Percentiles rank a stretch among this genome's conserved stretches.
Conservation (phyloP, 2,329 filamentous ascomycete genomes). For the Neurospora crassa region DNA sequence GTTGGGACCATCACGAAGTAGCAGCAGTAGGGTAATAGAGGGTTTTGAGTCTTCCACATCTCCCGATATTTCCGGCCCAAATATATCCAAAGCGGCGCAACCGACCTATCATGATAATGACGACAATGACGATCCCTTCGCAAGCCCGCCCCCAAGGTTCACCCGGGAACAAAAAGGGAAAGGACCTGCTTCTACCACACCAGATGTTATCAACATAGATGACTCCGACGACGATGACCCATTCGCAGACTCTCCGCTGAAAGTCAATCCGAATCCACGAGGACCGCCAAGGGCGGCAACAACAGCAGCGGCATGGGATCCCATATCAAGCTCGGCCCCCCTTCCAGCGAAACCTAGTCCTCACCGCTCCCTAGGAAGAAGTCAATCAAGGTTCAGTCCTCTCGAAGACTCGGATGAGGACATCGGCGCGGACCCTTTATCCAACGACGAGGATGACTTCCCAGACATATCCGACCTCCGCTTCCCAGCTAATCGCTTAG, state of each 20-base stretch:
- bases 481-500: conserved; percentile 18
- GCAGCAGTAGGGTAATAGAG: neutral
- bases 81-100: neutral
- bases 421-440: conserved; percentile 11
- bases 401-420: conserved; percentile 25
- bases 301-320: conserved; percentile 32
- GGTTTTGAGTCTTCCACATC: neutral
- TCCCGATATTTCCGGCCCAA: neutral
- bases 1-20: neutral
- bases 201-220: neutral
- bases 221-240: conserved; percentile 3
- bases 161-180: neutral
- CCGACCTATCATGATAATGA: conserved; percentile 6
- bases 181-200: neutral
- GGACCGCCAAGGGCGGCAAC: conserved; percentile 12
- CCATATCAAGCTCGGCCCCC: conserved; percentile 44
- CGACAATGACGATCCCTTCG: neutral
- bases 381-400: conserved; percentile 24
- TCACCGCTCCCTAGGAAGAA: conserved; percentile 11
- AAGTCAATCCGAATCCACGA: conserved; percentile 7
- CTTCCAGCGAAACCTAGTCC: conserved; percentile 20
- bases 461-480: conserved; percentile 36
- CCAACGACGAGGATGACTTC: conserved; percentile 39
- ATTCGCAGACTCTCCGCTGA: conserved; percentile 13
- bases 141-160: neutral